These are phyloP conservation scores for Neofusicoccum sp. DNA, from an alignment of 2,329 filamentous ascomycete species.

Conservation along the genomic window DNA sequence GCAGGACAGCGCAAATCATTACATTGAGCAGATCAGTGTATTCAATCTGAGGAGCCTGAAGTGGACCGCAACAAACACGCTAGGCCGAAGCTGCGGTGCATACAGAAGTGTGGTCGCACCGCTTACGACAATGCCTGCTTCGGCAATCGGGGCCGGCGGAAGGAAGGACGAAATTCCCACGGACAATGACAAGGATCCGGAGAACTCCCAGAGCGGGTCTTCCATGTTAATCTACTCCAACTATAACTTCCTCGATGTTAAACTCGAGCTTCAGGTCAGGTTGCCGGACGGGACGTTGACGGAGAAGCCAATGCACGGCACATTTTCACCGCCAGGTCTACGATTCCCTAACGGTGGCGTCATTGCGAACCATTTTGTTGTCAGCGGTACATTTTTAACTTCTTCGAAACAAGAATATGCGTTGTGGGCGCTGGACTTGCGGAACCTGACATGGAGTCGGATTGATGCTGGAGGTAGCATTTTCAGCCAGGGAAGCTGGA, in stretches of 20 bases:
- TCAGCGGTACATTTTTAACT: constrained; percentile 94
- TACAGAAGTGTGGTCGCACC: constrained; percentile 95
- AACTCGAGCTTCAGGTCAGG: constrained; percentile 87
- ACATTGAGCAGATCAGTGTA: constrained; percentile 97
- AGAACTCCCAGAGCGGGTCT: constrained; percentile 40
- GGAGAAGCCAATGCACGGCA: constrained; percentile 85
- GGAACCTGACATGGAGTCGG: constrained; percentile 86
- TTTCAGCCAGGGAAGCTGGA: constrained; percentile 97
- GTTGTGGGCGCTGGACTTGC: constrained; percentile 88
- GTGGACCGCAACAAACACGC: constrained; percentile 85
- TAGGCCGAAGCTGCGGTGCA: constrained; percentile 91
- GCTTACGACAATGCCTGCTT: constrained; percentile 63
- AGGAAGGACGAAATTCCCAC: constrained; percentile 27
- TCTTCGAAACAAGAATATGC: constrained; percentile 98
- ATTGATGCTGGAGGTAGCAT: constrained; percentile 91
- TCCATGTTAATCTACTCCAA: constrained; percentile 98
- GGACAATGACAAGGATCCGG: constrained; percentile 35
- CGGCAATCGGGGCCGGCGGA: constrained; percentile 63
- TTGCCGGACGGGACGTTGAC: constrained; percentile 77
- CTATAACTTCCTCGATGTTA: constrained; percentile 97
- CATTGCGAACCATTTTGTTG: constrained; percentile 93
- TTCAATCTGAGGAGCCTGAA: constrained; percentile 94
- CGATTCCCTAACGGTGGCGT: constrained; percentile 95
- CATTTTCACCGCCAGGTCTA: constrained; percentile 84
- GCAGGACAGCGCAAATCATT: constrained; percentile 96